phyloP scores from a whole-genome alignment of 83 land plant species.

The Diphasiastrum complanatum region DNA sequence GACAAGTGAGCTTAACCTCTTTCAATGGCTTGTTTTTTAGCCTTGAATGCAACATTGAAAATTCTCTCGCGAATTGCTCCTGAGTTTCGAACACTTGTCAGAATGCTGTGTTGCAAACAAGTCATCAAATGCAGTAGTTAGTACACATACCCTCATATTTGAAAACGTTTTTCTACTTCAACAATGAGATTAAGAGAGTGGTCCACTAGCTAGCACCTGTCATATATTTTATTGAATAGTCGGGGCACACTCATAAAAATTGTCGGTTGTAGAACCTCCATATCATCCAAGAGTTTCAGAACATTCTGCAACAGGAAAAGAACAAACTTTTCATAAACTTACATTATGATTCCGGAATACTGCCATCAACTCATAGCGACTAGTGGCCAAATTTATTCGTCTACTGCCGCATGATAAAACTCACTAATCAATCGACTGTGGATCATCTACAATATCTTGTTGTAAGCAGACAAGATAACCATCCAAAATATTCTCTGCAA shows the following conservation, averaged over 20 bases:
- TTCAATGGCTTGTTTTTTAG: conserved; percentile 82
- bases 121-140: too few relatives aligned
- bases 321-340: background rate
- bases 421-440: too few relatives aligned
- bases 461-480: too few relatives aligned
- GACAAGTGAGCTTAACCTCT: conserved; percentile 42
- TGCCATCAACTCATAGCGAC: too few relatives aligned
- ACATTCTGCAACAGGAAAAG: conserved; percentile 85
- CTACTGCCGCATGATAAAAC: too few relatives aligned
- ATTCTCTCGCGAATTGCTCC: conserved; percentile 73
- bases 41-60: conserved; percentile 88
- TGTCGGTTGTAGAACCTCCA: conserved; percentile 77
- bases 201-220: conserved; percentile 48
- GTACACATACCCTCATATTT: too few relatives aligned
- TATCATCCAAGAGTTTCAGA: conserved; percentile 93
- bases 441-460: too few relatives aligned
- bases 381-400: too few relatives aligned
- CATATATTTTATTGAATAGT: conserved; percentile 88
- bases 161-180: too few relatives aligned
- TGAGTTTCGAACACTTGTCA: conserved; percentile 78
- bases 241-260: conserved; percentile 93
- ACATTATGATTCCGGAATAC: background rate
- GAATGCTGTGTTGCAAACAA: too few relatives aligned
- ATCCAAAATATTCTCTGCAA: too few relatives aligned
- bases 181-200: too few relatives aligned